Conservation (phyloP, 768 basidiomycete genomes). For the Saitozyma podzolica region DNA sequence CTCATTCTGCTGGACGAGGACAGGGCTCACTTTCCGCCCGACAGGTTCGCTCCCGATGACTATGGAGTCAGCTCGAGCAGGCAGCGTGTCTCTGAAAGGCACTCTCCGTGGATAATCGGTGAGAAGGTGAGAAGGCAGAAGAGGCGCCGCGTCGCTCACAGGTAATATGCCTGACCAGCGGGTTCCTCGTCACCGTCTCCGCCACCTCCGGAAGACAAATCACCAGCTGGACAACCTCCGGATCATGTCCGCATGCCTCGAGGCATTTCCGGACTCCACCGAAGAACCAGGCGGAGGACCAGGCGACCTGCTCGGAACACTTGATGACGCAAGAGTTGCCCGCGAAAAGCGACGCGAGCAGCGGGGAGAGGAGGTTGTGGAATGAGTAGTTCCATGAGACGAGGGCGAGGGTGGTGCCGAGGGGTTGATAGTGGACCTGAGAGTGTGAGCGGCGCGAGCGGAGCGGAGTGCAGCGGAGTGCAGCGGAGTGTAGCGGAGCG, state of each 20-base stretch:
- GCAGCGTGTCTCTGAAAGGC: background rate
- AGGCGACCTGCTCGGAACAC: conserved; percentile 67
- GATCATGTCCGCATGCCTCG: conserved; percentile 75
- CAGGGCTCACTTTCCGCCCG: conserved; percentile 55
- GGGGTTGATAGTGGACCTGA: conserved; percentile 70
- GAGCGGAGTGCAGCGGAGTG: background rate
- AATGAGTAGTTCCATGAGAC: conserved; percentile 73
- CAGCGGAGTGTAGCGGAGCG: background rate
- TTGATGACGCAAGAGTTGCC: conserved; percentile 90
- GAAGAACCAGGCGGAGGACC: conserved; percentile 76
- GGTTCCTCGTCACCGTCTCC: conserved; percentile 71
- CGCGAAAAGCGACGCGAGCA: conserved; percentile 83
- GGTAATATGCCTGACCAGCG: conserved; percentile 86
- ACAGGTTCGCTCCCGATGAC: conserved; percentile 53
- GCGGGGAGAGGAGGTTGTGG: conserved; percentile 92
- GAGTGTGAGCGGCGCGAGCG: background rate
- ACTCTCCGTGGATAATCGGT: background rate
- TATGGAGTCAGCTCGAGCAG: conserved; percentile 13
- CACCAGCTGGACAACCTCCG: conserved; percentile 85
- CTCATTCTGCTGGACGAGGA: background rate
- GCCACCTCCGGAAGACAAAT: conserved; percentile 88
- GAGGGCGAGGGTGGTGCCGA: conserved; percentile 87
- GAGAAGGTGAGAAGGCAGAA: too few relatives aligned
- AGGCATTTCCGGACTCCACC: conserved; percentile 75
- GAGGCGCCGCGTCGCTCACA: conserved; percentile 33